A percentile compares a stretch with the other conserved stretches of the same genome.
phyloP scores from a whole-genome alignment of 1,284 basidiomycete genomes.

The Papiliotrema laurentii region DNA sequence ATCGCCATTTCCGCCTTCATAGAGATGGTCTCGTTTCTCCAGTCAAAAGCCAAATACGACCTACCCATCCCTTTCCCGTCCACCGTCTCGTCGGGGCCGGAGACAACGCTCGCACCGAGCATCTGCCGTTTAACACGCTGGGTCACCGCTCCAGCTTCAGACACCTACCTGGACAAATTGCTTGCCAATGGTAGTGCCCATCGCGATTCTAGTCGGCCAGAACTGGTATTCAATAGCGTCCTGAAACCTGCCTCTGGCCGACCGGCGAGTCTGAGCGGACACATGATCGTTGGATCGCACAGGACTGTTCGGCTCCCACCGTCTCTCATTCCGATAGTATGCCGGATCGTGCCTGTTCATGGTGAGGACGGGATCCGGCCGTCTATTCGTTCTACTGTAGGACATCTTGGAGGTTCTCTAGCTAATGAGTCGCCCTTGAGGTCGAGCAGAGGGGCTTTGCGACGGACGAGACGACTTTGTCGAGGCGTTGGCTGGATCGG shows the following conservation, averaged over 20 bases:
- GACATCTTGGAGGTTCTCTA: too few species aligned
- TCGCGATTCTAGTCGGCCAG: constrained; percentile 26
- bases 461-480: too few species aligned
- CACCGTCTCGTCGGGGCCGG: constrained; percentile 9
- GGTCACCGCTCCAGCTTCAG: neutral
- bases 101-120: constrained; percentile 20
- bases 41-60: constrained; percentile 39
- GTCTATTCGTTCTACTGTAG: too few species aligned
- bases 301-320: too few species aligned
- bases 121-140: constrained; percentile 14
- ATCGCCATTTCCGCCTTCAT: constrained; percentile 21
- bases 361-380: too few species aligned
- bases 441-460: too few species aligned
- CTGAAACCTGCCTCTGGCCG: neutral
- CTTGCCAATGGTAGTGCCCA: constrained; percentile 24
- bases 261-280: too few species aligned
- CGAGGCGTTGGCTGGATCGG: too few species aligned
- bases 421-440: too few species aligned
- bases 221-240: constrained; percentile 27
- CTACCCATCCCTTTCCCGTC: constrained; percentile 4
- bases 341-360: too few species aligned
- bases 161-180: constrained; percentile 22
- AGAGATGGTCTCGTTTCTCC: constrained; percentile 27
- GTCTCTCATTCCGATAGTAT: too few species aligned
- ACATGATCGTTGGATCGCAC: too few species aligned